Base-by-base conservation (phyloP, 768 basidiomycete genomes). In the Leucosporidium yakuticum region DNA sequence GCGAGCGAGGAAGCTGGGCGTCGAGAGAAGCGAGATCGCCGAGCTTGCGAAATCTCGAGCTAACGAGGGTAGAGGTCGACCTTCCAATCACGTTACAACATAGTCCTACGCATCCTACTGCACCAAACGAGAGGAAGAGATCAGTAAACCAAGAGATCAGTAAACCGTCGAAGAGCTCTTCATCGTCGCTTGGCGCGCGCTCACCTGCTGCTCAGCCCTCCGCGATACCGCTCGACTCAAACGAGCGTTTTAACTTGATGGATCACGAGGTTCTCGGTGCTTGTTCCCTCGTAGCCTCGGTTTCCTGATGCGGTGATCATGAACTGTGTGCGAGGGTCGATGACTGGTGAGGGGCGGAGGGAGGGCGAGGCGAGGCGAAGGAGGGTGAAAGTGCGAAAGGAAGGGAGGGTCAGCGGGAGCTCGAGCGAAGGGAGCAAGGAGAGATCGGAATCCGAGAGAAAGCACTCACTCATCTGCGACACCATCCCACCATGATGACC, bases 401-500 rank as follows among this genome's bases (percentile, higher is more conserved):
- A 29, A 29, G 14, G 15, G 8, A 17, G 25, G 12, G 25, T 27
- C 25, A 54, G 25, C 53, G 23, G 48, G n/a, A 31, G 32, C n/a
- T 29, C 27, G 27, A 12, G 25, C 23, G 14, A 29, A n/a, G 27
- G 34, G 25, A 58, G 60, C 17, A 15, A 49, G 34, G 44, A 19
- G 59, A 36, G 21, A 65, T 31, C n/a, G 32, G 49, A n/a, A 17
- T n/a, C 21, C 49, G 19, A 4, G 20, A 58, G 48, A 50, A 20
- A 47, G 36, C 32, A 85, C 91, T 76, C 80, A 97, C 95, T 79
- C 85, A 98, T 89, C 76, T 91, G 87, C 4, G 92, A 95, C 5
- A 97, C 85, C 74, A 88, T 88, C 14, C 94, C 95, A 48, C 94
- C 93, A 79, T 96, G 91, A 80, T 96, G 95, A 0, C 94, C 95